phyloP scores from a whole-genome alignment of 225 moss, liverwort and hornwort species.

The Physcomitrellopsis africana region DNA sequence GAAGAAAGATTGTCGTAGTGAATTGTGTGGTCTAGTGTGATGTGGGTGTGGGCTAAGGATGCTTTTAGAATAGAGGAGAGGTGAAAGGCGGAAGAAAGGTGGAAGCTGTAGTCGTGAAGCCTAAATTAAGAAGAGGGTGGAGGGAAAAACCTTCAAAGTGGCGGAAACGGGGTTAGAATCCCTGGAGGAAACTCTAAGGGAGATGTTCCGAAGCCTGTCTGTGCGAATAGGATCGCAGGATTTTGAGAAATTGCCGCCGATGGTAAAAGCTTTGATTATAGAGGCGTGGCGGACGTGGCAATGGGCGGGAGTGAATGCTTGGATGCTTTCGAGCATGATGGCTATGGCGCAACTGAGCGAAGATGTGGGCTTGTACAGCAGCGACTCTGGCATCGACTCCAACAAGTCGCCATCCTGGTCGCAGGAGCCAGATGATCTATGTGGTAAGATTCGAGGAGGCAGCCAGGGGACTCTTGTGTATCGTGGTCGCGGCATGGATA shows the following conservation, averaged over 20 bases:
- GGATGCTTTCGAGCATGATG: conserved; percentile 55
- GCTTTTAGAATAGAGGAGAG: too few relatives aligned
- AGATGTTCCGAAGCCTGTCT: conserved; percentile 34
- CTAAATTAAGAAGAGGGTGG: too few relatives aligned
- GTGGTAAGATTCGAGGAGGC: not conserved
- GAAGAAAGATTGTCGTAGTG: too few relatives aligned
- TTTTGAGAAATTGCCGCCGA: conserved; percentile 26
- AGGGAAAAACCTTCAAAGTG: too few relatives aligned
- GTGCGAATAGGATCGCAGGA: conserved; percentile 18
- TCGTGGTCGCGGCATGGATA: conserved; percentile 19
- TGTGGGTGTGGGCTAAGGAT: too few relatives aligned
- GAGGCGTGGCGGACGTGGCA: conserved; percentile 58
- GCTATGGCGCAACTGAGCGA: conserved; percentile 46
- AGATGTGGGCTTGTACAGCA: conserved; percentile 10
- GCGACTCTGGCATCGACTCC: conserved; percentile 10
- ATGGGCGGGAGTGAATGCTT: conserved; percentile 51
- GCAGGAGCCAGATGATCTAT: not conserved
- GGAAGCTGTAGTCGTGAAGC: too few relatives aligned
- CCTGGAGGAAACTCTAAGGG: not conserved
- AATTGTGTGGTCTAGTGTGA: too few relatives aligned
- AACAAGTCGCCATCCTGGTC: conserved; percentile 17
- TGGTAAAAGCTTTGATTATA: conserved; percentile 40
- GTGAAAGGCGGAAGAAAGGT: too few relatives aligned
- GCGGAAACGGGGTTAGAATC: too few relatives aligned
- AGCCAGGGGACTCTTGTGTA: too few relatives aligned